A percentile compares a stretch with the other conserved stretches of the same genome.
Conservation (phyloP, 768 basidiomycete genomes). For the Artomyces pyxidatus region DNA sequence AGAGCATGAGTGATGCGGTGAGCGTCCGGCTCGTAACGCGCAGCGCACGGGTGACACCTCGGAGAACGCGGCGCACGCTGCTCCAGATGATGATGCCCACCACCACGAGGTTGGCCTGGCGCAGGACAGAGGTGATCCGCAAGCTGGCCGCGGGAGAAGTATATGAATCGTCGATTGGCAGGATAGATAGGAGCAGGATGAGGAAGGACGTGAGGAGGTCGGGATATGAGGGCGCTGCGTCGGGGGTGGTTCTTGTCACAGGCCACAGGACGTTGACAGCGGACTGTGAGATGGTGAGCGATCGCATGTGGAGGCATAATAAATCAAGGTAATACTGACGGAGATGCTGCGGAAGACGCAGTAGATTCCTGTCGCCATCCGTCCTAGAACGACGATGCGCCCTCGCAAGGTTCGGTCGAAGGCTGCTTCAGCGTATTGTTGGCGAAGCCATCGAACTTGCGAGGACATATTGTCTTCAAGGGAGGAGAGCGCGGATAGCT, state of each 20-base stretch:
- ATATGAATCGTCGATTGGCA: constrained; percentile 26
- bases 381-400: constrained; percentile 10
- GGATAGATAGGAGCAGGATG: constrained; percentile 31
- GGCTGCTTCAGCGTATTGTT: constrained; percentile 1
- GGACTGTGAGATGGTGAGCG: constrained; percentile 29
- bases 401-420: constrained; percentile 13
- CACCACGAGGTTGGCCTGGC: constrained; percentile 56
- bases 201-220: constrained; percentile 37
- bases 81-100: constrained; percentile 73
- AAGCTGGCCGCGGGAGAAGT: constrained; percentile 15
- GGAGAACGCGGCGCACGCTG: constrained; percentile 62
- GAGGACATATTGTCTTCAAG: constrained; percentile 12
- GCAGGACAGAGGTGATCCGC: constrained; percentile 34
- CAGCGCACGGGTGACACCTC: constrained; percentile 54
- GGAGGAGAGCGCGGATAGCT: constrained; percentile 11
- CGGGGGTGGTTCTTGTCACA: constrained; percentile 11
- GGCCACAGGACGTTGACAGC: constrained; percentile 43
- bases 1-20: constrained; percentile 68
- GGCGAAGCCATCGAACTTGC: constrained; percentile 8
- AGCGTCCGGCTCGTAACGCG: constrained; percentile 49
- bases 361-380: constrained; percentile 9
- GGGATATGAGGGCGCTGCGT: constrained; percentile 27
- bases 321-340: constrained; percentile 8
- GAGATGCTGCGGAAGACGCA: constrained; percentile 30
- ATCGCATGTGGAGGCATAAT: not conserved